Conservation (phyloP, 768 basidiomycete species). For the Lanmaoa rubissima region DNA sequence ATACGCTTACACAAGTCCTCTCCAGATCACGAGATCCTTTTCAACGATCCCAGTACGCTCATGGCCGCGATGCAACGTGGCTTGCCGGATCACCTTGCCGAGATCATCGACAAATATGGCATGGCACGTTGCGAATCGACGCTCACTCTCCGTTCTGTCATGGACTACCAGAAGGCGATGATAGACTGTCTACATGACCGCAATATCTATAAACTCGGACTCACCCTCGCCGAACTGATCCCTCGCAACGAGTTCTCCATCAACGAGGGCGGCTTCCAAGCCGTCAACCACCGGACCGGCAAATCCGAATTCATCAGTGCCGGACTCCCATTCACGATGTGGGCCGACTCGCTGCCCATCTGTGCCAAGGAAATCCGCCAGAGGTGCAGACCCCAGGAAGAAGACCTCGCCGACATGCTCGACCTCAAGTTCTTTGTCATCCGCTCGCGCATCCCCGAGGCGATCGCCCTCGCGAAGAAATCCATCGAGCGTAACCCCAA, state of each 20-base stretch:
- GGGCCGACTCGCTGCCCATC: conserved; percentile 55
- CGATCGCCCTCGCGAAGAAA: conserved; percentile 44
- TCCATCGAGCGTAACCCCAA: conserved; percentile 54
- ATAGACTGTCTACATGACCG: conserved; percentile 44
- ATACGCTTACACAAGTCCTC: conserved; percentile 47
- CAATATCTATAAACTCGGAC: conserved; percentile 52
- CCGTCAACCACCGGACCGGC: conserved; percentile 43
- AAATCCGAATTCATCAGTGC: conserved; percentile 39
- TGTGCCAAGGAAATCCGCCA: conserved; percentile 57
- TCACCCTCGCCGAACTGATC: conserved; percentile 49
- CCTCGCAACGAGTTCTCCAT: conserved; percentile 60
- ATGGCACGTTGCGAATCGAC: conserved; percentile 45
- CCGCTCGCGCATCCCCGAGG: conserved; percentile 46
- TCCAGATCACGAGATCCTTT: conserved; percentile 43
- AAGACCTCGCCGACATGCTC: conserved; percentile 59
- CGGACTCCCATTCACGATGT: conserved; percentile 60
- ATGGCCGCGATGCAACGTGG: conserved; percentile 41
- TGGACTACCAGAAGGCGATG: conserved; percentile 54
- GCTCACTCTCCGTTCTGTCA: conserved; percentile 39
- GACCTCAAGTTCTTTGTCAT: conserved; percentile 61
- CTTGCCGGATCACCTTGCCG: conserved; percentile 45
- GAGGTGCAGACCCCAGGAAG: conserved; percentile 39
- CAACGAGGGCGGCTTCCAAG: conserved; percentile 53
- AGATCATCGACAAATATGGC: conserved; percentile 51
- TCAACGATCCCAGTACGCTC: conserved; percentile 50